Conservation (phyloP, 1,284 basidiomycete genomes). For the Pholiota adiposa region DNA sequence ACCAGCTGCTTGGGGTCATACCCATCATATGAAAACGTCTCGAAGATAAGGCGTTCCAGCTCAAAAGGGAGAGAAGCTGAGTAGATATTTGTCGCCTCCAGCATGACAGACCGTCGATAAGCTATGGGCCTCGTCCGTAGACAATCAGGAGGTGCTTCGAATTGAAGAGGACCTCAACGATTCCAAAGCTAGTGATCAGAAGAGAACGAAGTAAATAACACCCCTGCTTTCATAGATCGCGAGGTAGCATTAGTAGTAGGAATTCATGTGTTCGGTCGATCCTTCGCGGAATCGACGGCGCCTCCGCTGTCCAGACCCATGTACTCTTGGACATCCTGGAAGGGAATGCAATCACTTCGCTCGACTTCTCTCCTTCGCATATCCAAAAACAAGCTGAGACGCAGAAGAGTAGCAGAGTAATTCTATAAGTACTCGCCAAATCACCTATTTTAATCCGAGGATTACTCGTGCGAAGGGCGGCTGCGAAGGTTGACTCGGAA, state of each 20-base stretch:
- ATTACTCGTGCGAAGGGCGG: neutral
- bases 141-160: too few species aligned
- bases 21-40: neutral
- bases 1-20: neutral
- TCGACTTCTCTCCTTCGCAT: neutral
- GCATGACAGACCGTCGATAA: neutral
- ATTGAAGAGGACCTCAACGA: too few species aligned
- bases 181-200: too few species aligned
- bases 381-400: too few species aligned
- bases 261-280: neutral
- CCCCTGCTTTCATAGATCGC: neutral
- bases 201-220: neutral
- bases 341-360: neutral
- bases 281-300: neutral
- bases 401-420: too few species aligned
- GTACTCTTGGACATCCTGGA: neutral
- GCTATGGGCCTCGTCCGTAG: too few species aligned
- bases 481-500: too few species aligned
- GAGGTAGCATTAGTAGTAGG: neutral
- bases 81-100: neutral
- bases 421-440: neutral
- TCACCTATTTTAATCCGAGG: neutral
- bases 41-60: conserved; percentile 10
- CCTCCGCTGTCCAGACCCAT: too few species aligned
- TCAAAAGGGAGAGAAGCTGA: conserved; percentile 5